Conservation (phyloP, 345 rosid genomes). For the Lepidium africanum region DNA sequence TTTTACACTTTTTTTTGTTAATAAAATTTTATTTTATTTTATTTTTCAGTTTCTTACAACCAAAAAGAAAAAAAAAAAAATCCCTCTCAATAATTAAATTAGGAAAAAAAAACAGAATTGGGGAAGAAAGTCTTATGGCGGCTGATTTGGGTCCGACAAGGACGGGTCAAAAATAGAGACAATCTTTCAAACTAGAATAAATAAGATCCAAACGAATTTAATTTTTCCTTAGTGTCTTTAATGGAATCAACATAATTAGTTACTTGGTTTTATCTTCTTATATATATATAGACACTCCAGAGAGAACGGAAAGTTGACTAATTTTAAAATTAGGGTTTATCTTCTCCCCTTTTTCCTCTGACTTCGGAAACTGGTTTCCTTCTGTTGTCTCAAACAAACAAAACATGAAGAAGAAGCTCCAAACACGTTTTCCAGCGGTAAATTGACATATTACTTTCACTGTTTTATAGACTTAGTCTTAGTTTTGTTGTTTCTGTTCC, state of each 20-base stretch:
- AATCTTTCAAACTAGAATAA: neutral
- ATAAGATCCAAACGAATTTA: neutral
- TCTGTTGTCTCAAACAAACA: neutral
- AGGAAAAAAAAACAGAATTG: neutral
- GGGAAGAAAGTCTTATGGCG: constrained; percentile 10
- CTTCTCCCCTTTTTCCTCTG: neutral
- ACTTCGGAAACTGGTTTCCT: neutral
- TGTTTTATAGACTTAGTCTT: neutral
- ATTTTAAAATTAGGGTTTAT: constrained; percentile 27
- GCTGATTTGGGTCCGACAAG: constrained; percentile 24
- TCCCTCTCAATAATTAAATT: no score
- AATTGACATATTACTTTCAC: neutral
- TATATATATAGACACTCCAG: neutral
- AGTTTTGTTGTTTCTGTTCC: neutral
- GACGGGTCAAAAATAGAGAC: constrained; percentile 27
- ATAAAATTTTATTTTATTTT: no score
- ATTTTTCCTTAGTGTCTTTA: neutral
- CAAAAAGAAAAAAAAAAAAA: no score
- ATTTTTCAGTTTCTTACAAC: no score
- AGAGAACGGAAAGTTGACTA: neutral
- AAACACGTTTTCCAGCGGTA: constrained; percentile 36
- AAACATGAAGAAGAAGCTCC: constrained; percentile 31
- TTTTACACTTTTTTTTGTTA: neutral
- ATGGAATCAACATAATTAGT: constrained; percentile 6
- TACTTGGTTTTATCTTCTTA: constrained; percentile 13